phyloP scores from a whole-genome alignment of 78 protist species.

The Monosiga brevicollis region DNA sequence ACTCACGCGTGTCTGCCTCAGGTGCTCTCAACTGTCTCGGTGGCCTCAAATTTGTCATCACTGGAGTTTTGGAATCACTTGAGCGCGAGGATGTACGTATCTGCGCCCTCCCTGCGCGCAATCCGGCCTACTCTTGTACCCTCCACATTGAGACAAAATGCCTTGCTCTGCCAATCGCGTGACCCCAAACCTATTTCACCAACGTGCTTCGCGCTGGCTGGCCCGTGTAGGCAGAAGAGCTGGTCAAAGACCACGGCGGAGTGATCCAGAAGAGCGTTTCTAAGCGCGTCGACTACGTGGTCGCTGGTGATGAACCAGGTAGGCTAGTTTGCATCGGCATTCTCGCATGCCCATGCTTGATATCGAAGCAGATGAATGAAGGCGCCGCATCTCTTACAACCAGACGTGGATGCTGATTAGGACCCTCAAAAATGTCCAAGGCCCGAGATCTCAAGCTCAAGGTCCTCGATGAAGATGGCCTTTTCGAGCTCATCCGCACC shows the following conservation, averaged over 20 bases:
- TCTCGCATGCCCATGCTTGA: too few relatives aligned
- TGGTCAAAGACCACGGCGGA: conserved; percentile 22
- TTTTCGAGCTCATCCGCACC: conserved; percentile 23
- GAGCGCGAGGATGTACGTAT: not conserved
- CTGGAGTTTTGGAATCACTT: conserved; percentile 24
- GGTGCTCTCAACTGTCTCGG: not conserved
- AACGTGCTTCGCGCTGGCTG: too few relatives aligned
- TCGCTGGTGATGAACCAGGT: conserved; percentile 48
- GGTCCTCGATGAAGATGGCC: conserved; percentile 50
- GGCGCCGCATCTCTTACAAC: too few relatives aligned
- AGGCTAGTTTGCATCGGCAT: too few relatives aligned
- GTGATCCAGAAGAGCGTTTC: conserved; percentile 8
- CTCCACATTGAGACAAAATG: too few relatives aligned
- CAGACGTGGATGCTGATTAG: too few relatives aligned
- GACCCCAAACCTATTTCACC: too few relatives aligned
- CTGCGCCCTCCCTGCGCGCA: too few relatives aligned
- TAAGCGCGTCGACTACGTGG: conserved; percentile 8
- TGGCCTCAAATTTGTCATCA: conserved; percentile 12
- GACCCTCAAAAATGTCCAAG: conserved; percentile 30
- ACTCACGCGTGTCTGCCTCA: too few relatives aligned
- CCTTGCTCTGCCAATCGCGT: too few relatives aligned
- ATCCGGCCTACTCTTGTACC: too few relatives aligned
- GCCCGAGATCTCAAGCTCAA: conserved; percentile 8
- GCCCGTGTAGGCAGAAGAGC: not conserved
- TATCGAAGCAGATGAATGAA: too few relatives aligned